Evolutionary conservation across 768 basidiomycete genomes (phyloP).

Genomic region (Psilocybe cyanescens): DNA sequence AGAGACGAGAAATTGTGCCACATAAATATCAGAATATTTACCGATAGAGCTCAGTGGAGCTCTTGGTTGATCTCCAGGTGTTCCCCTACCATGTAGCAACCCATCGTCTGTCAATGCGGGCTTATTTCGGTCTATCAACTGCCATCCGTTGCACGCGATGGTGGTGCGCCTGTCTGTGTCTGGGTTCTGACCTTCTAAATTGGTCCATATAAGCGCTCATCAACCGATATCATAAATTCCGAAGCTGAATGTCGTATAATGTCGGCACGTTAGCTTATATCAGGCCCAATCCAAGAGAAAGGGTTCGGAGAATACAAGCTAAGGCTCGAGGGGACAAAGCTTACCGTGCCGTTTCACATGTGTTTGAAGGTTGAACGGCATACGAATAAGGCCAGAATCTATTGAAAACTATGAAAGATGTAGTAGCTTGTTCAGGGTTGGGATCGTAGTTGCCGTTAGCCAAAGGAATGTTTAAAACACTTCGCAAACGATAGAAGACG

Average conservation of each 20-base stretch:
- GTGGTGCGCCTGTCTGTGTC: not conserved
- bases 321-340: not conserved
- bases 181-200: conserved; percentile 2
- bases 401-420: not conserved
- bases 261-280: not conserved
- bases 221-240: not conserved
- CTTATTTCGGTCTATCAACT: not conserved
- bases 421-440: not conserved
- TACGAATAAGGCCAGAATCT: not conserved
- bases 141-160: not conserved
- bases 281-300: not conserved
- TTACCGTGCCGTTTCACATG: not conserved
- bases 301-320: not conserved
- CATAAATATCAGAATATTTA: not conserved
- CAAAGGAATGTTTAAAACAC: not conserved
- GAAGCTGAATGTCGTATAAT: not conserved
- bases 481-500: not conserved
- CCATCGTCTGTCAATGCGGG: not conserved
- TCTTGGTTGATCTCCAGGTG: not conserved
- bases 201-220: conserved; percentile 1
- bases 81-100: not conserved
- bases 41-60: not conserved
- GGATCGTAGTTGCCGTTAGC: not conserved
- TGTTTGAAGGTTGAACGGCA: not conserved
- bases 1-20: not conserved